Evolutionary conservation across 495 filamentous ascomycete species (phyloP), one percentile per base, ranked within the genome.

Genomic region (Tuber melanosporum): DNA sequence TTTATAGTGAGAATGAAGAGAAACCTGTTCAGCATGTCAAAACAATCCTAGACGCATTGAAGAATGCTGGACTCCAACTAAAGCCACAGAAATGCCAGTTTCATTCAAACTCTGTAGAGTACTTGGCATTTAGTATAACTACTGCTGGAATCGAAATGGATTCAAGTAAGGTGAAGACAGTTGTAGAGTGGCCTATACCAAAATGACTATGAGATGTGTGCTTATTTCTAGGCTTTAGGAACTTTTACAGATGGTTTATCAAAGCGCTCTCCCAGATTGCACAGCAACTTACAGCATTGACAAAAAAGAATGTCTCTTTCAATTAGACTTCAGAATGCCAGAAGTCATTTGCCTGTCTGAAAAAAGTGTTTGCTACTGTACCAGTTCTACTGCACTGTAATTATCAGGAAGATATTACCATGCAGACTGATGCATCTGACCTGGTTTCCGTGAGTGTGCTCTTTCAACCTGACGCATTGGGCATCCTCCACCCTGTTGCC

Each of bases 321-420:
- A 15, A 7, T 15, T 76, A 41, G 62, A 39, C 42, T 1, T 17
- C 22, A 2, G 41, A 45, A 3, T 32, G 20, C 7, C 26, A 76
- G 42, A 2, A 2, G 1, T 42, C 39, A 6, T 76, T 76, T 22
- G n/a, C 72, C 3, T 8, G 14, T 0, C 39, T 76, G 1, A 47
- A 41, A 49, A 36, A 22, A 26, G 74, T 36, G 0, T 75, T 75
- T 26, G 10, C 10, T 12, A 26, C 7, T 5, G 72, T 22, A 66
- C 72, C 36, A 49, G n/a, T 74, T 1, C 44, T 74, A 6, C 4
- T 45, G 5, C 44, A 45, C 44, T 45, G 5, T 14, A 9, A 45
- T 14, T 45, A 77, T 73, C 74, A 86, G 75, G 84, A 78, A 70
- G 70, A 76, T 36, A 80, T 85, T 82, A 17, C 73, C 10, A 1